These are phyloP conservation scores for Mycena venus DNA, from an alignment of 768 basidiomycete genomes.

Conservation along the genomic window DNA sequence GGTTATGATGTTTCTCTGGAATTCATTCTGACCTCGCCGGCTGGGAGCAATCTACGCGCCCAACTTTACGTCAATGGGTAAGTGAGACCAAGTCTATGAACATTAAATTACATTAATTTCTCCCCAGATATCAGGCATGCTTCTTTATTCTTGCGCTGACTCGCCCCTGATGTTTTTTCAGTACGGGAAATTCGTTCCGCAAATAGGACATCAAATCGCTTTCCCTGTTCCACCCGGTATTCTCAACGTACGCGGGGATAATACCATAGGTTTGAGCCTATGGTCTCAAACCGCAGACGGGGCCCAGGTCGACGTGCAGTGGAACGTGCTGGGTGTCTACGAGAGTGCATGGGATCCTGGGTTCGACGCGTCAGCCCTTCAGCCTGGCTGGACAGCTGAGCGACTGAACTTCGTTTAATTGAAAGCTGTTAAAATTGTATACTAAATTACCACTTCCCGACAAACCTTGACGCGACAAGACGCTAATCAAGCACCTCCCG, in stretches of 20 bases:
- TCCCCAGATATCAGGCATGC: neutral
- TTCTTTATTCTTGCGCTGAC: neutral
- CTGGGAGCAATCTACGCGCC: slow-evolving; percentile 20
- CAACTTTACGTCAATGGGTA: slow-evolving; percentile 32
- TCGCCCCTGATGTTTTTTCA: neutral
- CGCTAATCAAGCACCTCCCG: too few relatives aligned
- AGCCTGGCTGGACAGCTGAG: slow-evolving; percentile 29
- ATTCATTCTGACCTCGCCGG: slow-evolving; percentile 17
- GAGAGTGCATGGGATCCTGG: slow-evolving; percentile 27
- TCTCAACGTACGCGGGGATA: slow-evolving; percentile 26
- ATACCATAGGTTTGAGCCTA: slow-evolving; percentile 28
- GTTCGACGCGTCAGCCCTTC: slow-evolving; percentile 27
- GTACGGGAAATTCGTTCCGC: slow-evolving; percentile 30
- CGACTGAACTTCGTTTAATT: slow-evolving; percentile 23
- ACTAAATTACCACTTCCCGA: too few relatives aligned
- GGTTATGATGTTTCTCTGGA: slow-evolving; percentile 54
- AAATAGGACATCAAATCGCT: slow-evolving; percentile 29
- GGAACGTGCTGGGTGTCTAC: slow-evolving; percentile 29
- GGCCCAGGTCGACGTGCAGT: slow-evolving; percentile 22
- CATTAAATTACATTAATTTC: neutral
- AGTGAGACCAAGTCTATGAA: neutral
- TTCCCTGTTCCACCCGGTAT: slow-evolving; percentile 33
- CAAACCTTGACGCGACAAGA: too few relatives aligned
- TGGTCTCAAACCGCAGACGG: slow-evolving; percentile 25
- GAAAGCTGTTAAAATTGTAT: neutral